Conservation (phyloP, 352 stramenopile species). For the Phytophthora fragariaefolia region DNA sequence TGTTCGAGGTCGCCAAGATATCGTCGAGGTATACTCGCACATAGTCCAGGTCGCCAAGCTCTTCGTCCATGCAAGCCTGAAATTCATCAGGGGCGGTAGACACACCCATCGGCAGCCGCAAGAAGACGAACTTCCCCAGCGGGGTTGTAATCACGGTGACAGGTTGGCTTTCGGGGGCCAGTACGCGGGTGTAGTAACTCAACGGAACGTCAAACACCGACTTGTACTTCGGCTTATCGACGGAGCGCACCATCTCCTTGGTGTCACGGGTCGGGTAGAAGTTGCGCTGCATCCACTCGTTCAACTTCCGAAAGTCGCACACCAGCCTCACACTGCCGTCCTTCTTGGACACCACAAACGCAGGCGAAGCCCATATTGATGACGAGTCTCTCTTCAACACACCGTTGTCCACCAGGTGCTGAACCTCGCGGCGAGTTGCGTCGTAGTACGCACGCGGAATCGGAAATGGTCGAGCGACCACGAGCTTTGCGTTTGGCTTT, state of each 20-base stretch:
- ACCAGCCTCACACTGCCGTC: background rate
- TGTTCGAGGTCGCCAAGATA: background rate
- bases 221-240: background rate
- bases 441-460: background rate
- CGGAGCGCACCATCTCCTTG: background rate
- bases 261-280: background rate
- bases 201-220: background rate
- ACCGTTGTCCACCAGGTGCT: background rate
- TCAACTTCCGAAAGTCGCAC: background rate
- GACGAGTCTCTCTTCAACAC: background rate
- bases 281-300: background rate
- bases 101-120: background rate
- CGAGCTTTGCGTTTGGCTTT: background rate
- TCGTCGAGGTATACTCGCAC: background rate
- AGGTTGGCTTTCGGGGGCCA: background rate
- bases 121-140: background rate
- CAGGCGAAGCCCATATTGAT: background rate
- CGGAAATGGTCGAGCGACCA: background rate
- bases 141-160: background rate
- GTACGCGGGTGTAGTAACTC: background rate
- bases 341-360: background rate
- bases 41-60: background rate
- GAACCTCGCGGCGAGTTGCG: background rate
- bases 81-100: background rate
- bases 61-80: background rate